Evolutionary conservation across 768 basidiomycete genomes (phyloP), one percentile per base, ranked within the genome.

Genomic region (Calocera cornea): DNA sequence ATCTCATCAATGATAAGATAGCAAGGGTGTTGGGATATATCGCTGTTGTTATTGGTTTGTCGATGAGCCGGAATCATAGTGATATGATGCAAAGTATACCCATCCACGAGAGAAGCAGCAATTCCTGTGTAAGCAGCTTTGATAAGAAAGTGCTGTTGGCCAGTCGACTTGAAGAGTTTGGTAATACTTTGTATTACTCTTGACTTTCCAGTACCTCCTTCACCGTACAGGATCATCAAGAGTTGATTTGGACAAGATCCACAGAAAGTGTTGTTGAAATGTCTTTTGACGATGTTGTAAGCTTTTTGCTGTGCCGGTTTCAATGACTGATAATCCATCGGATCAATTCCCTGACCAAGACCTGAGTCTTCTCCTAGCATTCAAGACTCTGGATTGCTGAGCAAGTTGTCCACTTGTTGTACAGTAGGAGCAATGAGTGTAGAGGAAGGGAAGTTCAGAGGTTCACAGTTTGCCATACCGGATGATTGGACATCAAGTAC

Each of bases 201-300:
- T 0, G 80, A 79, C 66, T 83, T 83, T 0, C 83, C 81, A 0
- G 78, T 79, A 0, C 82, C 81, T 0, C 81, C 81, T 64, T 79
- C 75, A 0, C 82, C 82, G 0, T 74, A 69, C 0, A 82, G 67
- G 0, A 78, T 40, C 80, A 82, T 81, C 0, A 74, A 68, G 1
- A 83, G 70, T 49, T 77, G 79, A 14, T 63, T 40, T n/a, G 67
- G 72, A 0, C 67, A 22, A 8, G 66, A 8, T 14, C 74, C 72
- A 19, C 34, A 16, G 1, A 76, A 47, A 16, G 72, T 72, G 11
- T 72, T 33, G 2, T 65, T 29, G 0, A 80, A 27, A 31, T 79
- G 78, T n/a, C 70, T 65, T 8, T 68, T 70, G 0, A 82, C 69
- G 3, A 82, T 79, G 54, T 78, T 73, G 68, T 76, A 77, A 1